Conservation (phyloP, 1,284 basidiomycete species). For the Rhodotorula sp. region DNA sequence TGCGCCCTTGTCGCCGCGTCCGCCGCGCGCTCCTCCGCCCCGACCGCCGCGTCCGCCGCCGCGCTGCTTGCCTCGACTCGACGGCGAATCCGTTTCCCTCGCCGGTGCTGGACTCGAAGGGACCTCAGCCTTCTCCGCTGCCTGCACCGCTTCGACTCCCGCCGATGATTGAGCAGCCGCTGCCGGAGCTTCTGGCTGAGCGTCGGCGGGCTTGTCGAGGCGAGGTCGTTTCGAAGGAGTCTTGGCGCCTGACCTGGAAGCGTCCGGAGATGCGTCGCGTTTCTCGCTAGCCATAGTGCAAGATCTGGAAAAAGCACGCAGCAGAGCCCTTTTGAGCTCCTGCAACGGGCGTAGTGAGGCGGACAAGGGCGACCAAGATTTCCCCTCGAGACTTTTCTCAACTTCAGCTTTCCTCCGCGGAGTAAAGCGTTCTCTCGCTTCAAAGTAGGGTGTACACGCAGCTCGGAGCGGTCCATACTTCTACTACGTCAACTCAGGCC, state of each 20-base stretch:
- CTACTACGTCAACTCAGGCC: too few species aligned
- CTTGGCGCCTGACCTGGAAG: not conserved
- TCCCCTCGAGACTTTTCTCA: too few species aligned
- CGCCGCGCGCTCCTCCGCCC: constrained; percentile 1
- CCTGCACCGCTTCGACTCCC: not conserved
- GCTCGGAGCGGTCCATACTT: too few species aligned
- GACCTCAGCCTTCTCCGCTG: not conserved
- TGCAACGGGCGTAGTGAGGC: not conserved
- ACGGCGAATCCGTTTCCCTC: constrained; percentile 32
- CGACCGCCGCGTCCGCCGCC: constrained; percentile 13
- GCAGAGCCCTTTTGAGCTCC: not conserved
- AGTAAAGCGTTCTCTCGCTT: too few species aligned
- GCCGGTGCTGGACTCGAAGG: constrained; percentile 18
- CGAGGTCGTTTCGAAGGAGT: constrained; percentile 33
- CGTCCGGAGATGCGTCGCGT: constrained; percentile 19
- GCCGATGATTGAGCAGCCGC: not conserved
- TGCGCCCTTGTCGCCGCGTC: constrained; percentile 7
- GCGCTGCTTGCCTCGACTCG: constrained; percentile 8
- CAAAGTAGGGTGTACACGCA: too few species aligned
- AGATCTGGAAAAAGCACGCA: not conserved
- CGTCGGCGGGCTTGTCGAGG: constrained; percentile 8
- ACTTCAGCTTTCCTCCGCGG: too few species aligned
- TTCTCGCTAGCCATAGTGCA: constrained; percentile 5
- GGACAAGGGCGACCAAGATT: not conserved
- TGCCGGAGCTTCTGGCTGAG: not conserved